phyloP scores from a whole-genome alignment of 495 filamentous ascomycete species.

The Xylona heveae region DNA sequence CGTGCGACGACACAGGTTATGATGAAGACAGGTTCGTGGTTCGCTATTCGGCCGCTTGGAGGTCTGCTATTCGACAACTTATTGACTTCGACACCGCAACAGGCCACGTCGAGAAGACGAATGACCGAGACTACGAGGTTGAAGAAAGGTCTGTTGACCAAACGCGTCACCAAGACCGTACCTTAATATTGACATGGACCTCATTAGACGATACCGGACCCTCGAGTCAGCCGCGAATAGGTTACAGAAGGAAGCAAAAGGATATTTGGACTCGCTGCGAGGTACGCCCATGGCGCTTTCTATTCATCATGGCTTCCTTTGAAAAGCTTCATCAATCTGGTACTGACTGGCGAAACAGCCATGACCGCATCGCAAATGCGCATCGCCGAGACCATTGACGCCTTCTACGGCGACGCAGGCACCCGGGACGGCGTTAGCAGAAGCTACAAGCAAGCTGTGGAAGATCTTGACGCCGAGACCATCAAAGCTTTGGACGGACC shows the following conservation, averaged over 20 bases:
- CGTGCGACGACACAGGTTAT: conserved; percentile 98
- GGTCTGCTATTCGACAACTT: not conserved
- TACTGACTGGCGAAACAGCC: conserved; percentile 25
- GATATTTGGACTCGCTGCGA: conserved; percentile 86
- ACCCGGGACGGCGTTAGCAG: conserved; percentile 84
- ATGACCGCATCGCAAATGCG: conserved; percentile 99
- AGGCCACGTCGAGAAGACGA: conserved; percentile 95
- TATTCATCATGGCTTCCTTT: conserved; percentile 1
- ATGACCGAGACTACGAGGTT: conserved; percentile 95
- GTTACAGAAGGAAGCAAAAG: conserved; percentile 92
- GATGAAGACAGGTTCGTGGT: conserved; percentile 87
- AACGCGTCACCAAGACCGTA: not conserved
- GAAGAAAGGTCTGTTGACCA: conserved; percentile 53
- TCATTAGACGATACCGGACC: conserved; percentile 62
- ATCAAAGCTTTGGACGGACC: conserved; percentile 98
- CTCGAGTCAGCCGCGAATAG: conserved; percentile 87
- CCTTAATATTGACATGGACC: not conserved
- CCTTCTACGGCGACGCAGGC: conserved; percentile 93
- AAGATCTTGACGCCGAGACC: conserved; percentile 91
- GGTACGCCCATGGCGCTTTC: conserved; percentile 23
- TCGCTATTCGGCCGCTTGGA: conserved; percentile 1
- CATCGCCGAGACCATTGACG: conserved; percentile 97
- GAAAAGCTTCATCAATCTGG: not conserved
- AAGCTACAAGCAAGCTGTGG: conserved; percentile 94
- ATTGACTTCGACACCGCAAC: not conserved